Conservation (phyloP, 352 stramenopile genomes). For the Phytophthora fragariae region DNA sequence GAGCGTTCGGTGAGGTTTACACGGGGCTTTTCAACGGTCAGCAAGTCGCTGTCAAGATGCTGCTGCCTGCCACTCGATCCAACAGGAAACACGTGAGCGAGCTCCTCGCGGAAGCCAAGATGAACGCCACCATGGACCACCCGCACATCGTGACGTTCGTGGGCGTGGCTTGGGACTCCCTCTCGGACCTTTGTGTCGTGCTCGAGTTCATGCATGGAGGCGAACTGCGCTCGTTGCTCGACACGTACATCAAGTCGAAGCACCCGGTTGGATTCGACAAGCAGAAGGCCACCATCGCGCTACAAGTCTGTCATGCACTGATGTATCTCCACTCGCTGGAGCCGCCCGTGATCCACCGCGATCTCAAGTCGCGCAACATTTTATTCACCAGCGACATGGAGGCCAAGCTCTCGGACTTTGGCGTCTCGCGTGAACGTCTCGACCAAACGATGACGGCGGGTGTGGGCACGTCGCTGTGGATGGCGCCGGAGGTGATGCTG, state of each 20-base stretch:
- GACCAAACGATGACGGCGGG: constrained; percentile 45
- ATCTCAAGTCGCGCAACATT: constrained; percentile 45
- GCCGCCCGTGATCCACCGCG: constrained; percentile 37
- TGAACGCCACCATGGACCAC: constrained; percentile 58
- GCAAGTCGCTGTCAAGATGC: constrained; percentile 60
- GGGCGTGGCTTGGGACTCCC: constrained; percentile 59
- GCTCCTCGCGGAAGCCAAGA: constrained; percentile 57
- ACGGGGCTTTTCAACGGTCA: constrained; percentile 43
- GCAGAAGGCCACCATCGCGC: constrained; percentile 42
- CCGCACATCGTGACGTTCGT: constrained; percentile 60
- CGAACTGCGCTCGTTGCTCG: constrained; percentile 41
- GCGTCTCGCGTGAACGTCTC: constrained; percentile 33
- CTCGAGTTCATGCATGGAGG: constrained; percentile 51
- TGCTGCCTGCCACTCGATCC: constrained; percentile 19
- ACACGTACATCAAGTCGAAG: constrained; percentile 27
- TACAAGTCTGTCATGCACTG: constrained; percentile 29
- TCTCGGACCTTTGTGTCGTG: constrained; percentile 47
- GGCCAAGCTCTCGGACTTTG: constrained; percentile 54
- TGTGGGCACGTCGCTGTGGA: constrained; percentile 38
- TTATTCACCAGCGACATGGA: constrained; percentile 36
- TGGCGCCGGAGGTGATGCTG: constrained; percentile 34
- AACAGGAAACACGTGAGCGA: constrained; percentile 46
- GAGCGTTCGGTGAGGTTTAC: constrained; percentile 53
- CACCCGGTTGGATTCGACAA: constrained; percentile 38
- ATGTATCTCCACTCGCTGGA: constrained; percentile 38